Base-by-base conservation (phyloP, 2,329 filamentous ascomycete genomes). In the Laburnicola sp. region DNA sequence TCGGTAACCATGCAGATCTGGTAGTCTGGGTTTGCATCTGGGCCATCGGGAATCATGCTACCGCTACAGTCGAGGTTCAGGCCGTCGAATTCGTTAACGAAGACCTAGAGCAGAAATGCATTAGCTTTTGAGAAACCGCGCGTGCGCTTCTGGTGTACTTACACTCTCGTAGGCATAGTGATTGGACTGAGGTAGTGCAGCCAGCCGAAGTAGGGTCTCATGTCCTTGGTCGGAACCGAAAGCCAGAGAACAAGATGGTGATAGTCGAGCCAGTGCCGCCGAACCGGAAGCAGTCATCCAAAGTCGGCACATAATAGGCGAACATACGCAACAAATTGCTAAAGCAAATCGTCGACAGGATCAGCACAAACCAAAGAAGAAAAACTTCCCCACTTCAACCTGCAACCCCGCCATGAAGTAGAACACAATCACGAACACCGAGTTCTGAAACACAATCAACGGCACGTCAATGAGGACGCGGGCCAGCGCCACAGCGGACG, bases 211-310 rank as follows among this genome's bases (percentile, higher is more conserved):
- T n/a, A n/a, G n/a, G n/a, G n/a, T n/a, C n/a, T n/a, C n/a, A n/a
- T n/a, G 39, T 72, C 50, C 1, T 76, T 74, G 51, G 75, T 77
- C 1, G 74, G 70, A 4, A 81, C 76, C 25, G 73, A 69, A 90
- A 88, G 35, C 85, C 87, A 9, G 85, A 88, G 68, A 78, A 80
- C 25, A 78, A 82, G 65, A 80, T 80, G 87, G 86, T 35, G 82
- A 68, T 25, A 83, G n/a, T 42, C 39, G 25, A 22, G 28, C 11
- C 77, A 0, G 77, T 76, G 82, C 83, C 0, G 83, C 84, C 34
- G 11, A 36, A 36, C 34, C 34, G 34, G 34, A 36, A 36, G 34
- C 34, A 41, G 25, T 41, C 38, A 41, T 41, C 38, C 22, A 41
- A 10, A 11, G 38, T 41, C 2, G 7, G 23, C 4, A 41, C 23